Percentiles rank a stretch among this genome's conserved stretches.
Conservation (phyloP, 1,139 yeast species). For the Yamadazyma diospyri region DNA sequence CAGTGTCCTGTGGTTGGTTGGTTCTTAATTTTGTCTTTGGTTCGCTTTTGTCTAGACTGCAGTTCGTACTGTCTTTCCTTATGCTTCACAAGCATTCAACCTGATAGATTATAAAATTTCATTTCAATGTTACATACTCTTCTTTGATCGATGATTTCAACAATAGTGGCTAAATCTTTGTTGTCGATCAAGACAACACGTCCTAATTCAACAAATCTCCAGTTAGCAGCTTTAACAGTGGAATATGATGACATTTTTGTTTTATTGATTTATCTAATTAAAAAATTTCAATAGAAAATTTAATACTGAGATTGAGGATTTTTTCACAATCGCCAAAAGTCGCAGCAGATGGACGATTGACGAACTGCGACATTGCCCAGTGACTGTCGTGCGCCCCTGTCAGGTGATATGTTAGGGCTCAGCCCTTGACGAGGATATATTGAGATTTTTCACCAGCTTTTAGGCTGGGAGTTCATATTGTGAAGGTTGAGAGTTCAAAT, state of each 20-base stretch:
- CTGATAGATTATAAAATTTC: too few relatives aligned
- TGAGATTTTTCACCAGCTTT: not conserved
- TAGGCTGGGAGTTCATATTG: too few relatives aligned
- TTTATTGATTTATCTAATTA: slow-evolving; percentile 9
- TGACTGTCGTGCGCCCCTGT: slow-evolving; percentile 1
- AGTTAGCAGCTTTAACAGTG: slow-evolving; percentile 93
- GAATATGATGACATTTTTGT: slow-evolving; percentile 39
- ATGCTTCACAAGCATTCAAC: too few relatives aligned
- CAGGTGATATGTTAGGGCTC: not conserved
- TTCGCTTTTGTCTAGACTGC: too few relatives aligned
- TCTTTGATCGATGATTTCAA: slow-evolving; percentile 98
- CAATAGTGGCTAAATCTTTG: slow-evolving; percentile 86
- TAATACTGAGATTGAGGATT: slow-evolving; percentile 5
- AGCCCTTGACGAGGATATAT: not conserved
- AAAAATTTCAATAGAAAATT: slow-evolving; percentile 14
- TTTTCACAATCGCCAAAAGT: slow-evolving; percentile 5
- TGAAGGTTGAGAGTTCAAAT: too few relatives aligned
- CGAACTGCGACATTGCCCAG: too few relatives aligned
- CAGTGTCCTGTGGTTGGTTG: too few relatives aligned
- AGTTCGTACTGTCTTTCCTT: too few relatives aligned
- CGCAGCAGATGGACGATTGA: slow-evolving; percentile 1
- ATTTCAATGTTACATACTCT: slow-evolving; percentile 64
- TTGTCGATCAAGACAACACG: slow-evolving; percentile 93
- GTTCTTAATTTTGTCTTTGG: not conserved
- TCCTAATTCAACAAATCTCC: slow-evolving; percentile 99